Percentiles rank a stretch among this genome's conserved stretches.
phyloP scores from a whole-genome alignment of 768 basidiomycete genomes.

The Rhizopogon salebrosus region DNA sequence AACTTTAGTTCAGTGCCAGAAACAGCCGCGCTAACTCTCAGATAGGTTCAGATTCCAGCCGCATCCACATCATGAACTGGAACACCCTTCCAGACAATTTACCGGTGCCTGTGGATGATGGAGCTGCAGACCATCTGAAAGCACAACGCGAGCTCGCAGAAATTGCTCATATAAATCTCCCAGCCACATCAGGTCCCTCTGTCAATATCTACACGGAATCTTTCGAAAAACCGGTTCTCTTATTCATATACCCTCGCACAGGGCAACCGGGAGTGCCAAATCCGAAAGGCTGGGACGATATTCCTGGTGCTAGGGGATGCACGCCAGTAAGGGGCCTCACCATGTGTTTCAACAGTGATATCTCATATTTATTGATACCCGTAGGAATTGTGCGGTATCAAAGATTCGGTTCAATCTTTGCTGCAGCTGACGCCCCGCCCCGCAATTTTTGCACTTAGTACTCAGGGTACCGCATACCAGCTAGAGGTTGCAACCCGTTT shows the following conservation, averaged over 20 bases:
- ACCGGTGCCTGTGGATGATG: conserved; percentile 10
- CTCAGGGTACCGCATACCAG: conserved; percentile 15
- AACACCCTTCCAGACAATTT: conserved; percentile 10
- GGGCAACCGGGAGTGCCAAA: conserved; percentile 11
- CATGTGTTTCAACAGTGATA: neutral
- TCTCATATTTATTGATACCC: neutral
- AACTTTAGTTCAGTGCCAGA: too few species aligned
- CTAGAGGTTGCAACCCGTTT: conserved; percentile 12
- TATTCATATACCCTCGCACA: conserved; percentile 19
- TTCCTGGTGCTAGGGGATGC: conserved; percentile 18
- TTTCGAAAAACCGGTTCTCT: conserved; percentile 13
- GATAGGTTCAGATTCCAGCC: too few species aligned
- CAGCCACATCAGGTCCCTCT: neutral
- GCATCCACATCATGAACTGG: conserved; percentile 3
- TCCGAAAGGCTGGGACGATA: conserved; percentile 16
- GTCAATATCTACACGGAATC: conserved; percentile 12
- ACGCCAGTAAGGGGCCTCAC: conserved; percentile 13
- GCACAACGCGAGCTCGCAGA: neutral
- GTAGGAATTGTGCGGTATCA: conserved; percentile 16
- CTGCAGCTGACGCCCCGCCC: neutral
- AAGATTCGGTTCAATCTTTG: conserved; percentile 8
- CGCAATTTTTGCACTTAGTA: conserved; percentile 16
- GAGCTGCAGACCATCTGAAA: conserved; percentile 9
- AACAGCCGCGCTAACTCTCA: neutral
- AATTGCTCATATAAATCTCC: conserved; percentile 1